Base-by-base conservation (phyloP, 1,284 basidiomycete species). In the Ganoderma meredithae region DNA sequence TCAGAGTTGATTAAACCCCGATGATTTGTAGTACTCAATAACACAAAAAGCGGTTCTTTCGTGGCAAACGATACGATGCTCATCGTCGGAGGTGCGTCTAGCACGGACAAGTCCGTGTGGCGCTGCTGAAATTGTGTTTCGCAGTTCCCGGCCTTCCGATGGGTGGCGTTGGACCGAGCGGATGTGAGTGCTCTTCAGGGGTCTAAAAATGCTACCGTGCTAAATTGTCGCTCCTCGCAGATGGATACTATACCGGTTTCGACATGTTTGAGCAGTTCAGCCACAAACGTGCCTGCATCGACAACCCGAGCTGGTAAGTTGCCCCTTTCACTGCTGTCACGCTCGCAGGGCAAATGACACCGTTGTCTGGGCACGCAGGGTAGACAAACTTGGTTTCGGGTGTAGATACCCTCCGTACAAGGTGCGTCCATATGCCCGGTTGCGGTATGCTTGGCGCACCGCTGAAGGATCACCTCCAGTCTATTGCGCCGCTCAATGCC, bases 91-190 rank as follows among this genome's bases (percentile, higher is more conserved):
- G 80, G 90, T 90, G 66, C 68, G 85, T 75, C 5, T 40, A 15
- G 0, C n/a, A n/a, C 10, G 27, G 36, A 53, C 49, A 12, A 59
- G 36, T 27, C n/a, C 25, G 12, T 43, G 25, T 27, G 10, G 33
- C 19, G 27, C 10, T 12, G 9, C 27, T 44, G 25, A 44, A 13
- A 0, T 10, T 43, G 6, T 10, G 7, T 2, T 44, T 43, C 43
- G 2, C 63, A 90, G 89, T 83, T 43, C 83, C 86, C 9, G 90
- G 88, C 19, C 78, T 92, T 53, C 91, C 91, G 1, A 91, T 94
- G 67, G 92, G 92, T 55, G 93, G 93, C 55, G 82, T 88, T 55
- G 92, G 93, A 3, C 82, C 85, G 5, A 93, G 91, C 72, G 91
- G 92, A 76, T 86, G 91, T 92, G 77, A 72, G 89, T 79, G n/a